Percentiles rank a stretch among this genome's conserved stretches.
Conservation (phyloP, 2,329 filamentous ascomycete genomes). For the Didymellaceae sp. region DNA sequence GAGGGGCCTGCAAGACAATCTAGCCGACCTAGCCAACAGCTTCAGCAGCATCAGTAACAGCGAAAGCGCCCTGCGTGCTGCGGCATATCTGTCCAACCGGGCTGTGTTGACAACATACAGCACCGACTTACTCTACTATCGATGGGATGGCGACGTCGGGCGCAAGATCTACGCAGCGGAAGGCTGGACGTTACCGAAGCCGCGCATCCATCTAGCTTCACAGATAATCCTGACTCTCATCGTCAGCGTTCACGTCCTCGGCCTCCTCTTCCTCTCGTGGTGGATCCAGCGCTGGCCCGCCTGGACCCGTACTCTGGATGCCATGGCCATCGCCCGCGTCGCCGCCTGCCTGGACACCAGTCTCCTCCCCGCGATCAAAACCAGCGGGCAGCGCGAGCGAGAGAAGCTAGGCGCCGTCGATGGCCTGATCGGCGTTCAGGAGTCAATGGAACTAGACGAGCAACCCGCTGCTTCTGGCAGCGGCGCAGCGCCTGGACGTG, state of each 20-base stretch:
- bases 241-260: not conserved
- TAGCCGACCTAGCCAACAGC: not conserved
- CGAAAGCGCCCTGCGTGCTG: not conserved
- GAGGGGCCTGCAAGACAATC: not conserved
- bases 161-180: constrained; percentile 4
- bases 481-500: not conserved
- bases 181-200: not conserved
- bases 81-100: not conserved
- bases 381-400: not conserved
- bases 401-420: not conserved
- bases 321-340: constrained; percentile 14
- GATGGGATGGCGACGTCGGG: no score
- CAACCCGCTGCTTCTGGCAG: not conserved
- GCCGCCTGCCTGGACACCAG: not conserved
- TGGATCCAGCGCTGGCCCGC: constrained; percentile 2
- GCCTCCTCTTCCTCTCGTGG: not conserved
- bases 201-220: not conserved
- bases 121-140: not conserved
- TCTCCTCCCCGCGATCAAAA: not conserved
- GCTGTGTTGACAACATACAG: not conserved
- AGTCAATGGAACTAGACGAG: not conserved
- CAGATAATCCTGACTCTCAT: constrained; percentile 1
- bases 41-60: not conserved
- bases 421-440: not conserved
- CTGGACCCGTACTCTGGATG: constrained; percentile 14